Conservation (phyloP, 805 yeast species). For the Cyberlindnera euphorbiae region DNA sequence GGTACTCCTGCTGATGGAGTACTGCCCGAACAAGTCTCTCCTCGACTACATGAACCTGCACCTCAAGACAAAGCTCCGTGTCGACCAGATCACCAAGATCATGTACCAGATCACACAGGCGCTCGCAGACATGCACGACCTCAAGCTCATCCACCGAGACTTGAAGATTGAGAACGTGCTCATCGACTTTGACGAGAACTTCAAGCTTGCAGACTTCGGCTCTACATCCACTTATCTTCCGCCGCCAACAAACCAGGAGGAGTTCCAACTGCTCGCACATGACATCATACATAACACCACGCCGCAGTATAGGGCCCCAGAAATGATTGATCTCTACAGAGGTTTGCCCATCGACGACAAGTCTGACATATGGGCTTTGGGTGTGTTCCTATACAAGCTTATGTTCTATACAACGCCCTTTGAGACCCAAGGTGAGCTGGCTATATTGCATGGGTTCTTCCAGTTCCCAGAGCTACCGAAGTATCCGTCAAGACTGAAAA, state of each 20-base stretch:
- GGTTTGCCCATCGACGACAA: slow-evolving; percentile 86
- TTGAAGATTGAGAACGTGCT: slow-evolving; percentile 92
- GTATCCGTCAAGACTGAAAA: slow-evolving; percentile 67
- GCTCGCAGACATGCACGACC: slow-evolving; percentile 77
- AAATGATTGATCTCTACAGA: slow-evolving; percentile 85
- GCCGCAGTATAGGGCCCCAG: slow-evolving; percentile 93
- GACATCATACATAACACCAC: slow-evolving; percentile 90
- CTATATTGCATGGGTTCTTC: slow-evolving; percentile 79
- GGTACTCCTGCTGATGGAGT: slow-evolving; percentile 88
- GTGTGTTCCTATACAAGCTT: slow-evolving; percentile 83
- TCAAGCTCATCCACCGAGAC: slow-evolving; percentile 78
- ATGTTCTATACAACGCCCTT: slow-evolving; percentile 94
- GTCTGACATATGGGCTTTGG: slow-evolving; percentile 95
- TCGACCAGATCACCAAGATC: slow-evolving; percentile 73
- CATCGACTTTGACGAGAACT: slow-evolving; percentile 62
- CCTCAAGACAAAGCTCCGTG: slow-evolving; percentile 71
- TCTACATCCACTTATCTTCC: slow-evolving; percentile 68
- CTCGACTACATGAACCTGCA: slow-evolving; percentile 88
- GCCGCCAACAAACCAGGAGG: slow-evolving; percentile 72
- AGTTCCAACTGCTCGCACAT: slow-evolving; percentile 70
- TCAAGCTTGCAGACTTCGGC: slow-evolving; percentile 92
- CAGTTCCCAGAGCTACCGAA: slow-evolving; percentile 67
- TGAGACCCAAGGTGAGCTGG: slow-evolving; percentile 77
- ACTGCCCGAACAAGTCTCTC: slow-evolving; percentile 81
- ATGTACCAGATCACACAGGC: slow-evolving; percentile 80